These are phyloP conservation scores for Xanthoceras sorbifolium DNA, from an alignment of 345 rosid species.

Conservation along the genomic window DNA sequence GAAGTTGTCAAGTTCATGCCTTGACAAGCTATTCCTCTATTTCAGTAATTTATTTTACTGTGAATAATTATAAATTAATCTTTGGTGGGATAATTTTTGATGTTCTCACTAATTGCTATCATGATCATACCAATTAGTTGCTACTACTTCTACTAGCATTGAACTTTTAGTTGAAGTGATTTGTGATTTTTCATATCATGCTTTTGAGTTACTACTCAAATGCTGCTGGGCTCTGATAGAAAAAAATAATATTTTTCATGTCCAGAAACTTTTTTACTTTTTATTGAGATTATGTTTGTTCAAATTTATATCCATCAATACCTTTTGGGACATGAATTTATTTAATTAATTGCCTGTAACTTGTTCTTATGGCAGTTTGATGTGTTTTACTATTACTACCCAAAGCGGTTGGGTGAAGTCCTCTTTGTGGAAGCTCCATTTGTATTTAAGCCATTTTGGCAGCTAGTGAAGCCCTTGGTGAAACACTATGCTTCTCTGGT, in stretches of 20 bases:
- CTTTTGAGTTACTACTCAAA: background rate
- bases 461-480: conserved; percentile 69
- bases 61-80: background rate
- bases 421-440: conserved; percentile 94
- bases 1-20: background rate
- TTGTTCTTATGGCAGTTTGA: conserved; percentile 62
- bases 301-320: background rate
- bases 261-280: background rate
- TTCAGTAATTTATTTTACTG: background rate
- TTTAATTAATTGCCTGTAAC: background rate
- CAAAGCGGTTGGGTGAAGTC: conserved; percentile 81
- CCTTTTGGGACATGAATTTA: background rate
- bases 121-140: background rate
- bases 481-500: conserved; percentile 86
- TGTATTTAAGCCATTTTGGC: conserved; percentile 83
- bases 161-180: background rate
- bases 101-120: background rate
- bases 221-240: background rate
- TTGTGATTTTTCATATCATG: background rate
- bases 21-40: background rate
- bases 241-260: no score
- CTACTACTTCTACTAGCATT: background rate
- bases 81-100: background rate
- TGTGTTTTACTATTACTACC: conserved; percentile 84
- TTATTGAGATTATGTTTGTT: background rate